Base-by-base conservation (phyloP, 2,329 filamentous ascomycete species). In the Aspergillus sp. region DNA sequence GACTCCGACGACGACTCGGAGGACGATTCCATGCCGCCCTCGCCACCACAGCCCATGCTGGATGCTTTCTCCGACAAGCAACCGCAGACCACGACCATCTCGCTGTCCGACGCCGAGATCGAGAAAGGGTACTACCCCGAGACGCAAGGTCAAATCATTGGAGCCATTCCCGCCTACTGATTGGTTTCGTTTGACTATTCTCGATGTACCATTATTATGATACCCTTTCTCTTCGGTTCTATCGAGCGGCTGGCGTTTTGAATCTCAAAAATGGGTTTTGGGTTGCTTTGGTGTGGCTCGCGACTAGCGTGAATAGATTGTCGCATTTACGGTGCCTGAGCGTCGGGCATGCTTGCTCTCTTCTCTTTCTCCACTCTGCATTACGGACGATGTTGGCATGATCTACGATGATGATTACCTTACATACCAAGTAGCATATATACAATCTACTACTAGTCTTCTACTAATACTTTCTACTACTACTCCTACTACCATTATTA, bases 1-100 rank as follows among this genome's bases (percentile, higher is more conserved):
- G 88, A 91, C 67, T 83, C 81, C 56, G 87, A 87, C 57, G 77
- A 74, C 5, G 75, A 79, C 2, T 86, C 84, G 52, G 88, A 91
- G 63, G 88, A 91, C 72, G 86, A 89, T 61, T 75, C 79, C 45
- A 77, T 89, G 83, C 88, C 88, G 6, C 87, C 86, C 17, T 89
- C 87, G 55, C 87, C 87, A 34, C 82, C 83, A 44, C 66, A 72
- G 56, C 58, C 80, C 23, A 70, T 79, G 32, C 74, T 90, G 49
- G 77, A 83, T 55, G 73, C 79, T 38, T 88, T 90, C n/a, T n/a
- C n/a, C 65, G 78, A 82, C 62, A 83, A 86, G 76, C 76, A 83
- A 58, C 59, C 71, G 59, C 71, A 68, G 52, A 71, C 76, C 55
- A 71, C 71, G 25, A 72, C 73, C 4, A 73, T 76, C 52, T 57